Evolutionary conservation across 23 red algal genomes (phyloP), one percentile per base, ranked within the genome.

Genomic region (Cyanidioschyzon merolae): DNA sequence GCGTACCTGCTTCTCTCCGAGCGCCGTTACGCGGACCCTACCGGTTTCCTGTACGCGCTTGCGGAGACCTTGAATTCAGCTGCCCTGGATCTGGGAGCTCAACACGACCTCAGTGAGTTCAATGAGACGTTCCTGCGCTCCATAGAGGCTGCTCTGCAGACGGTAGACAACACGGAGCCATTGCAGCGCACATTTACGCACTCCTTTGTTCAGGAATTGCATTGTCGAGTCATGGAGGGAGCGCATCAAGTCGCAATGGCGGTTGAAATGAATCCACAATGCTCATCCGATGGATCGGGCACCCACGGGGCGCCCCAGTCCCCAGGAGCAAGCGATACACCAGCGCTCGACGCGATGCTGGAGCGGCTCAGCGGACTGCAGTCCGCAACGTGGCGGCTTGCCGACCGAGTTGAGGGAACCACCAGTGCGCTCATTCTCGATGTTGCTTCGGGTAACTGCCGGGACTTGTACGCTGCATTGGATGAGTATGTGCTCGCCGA

Each of bases 21-120:
- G 75, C 80, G 76, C 27, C 84, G 34, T n/a, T 84, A 83, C 59
- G 88, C 78, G 3, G 92, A 96, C 75, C 92, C 92, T 0, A 68
- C 81, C 38, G 32, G 71, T n/a, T 76, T 85, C 17, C 75, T 87
- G 1, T 63, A 83, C 21, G 76, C 92, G 1, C 87, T 96, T 76
- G 79, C 79, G 40, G 75, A 83, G 50, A 50, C 79, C 1, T 45
- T 58, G 24, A 29, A 88, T 59, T 84, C 81, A n/a, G 45, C 80
- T 27, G 84, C 68, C 1, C 79, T 90, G 39, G 86, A 88, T 31
- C 87, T 96, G 74, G 92, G 92, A 16, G 83, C 74, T 0, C 92
- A 96, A 40, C 88, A 96, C 58, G 92, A 96, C 71, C 87, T 83
- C 2, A 90, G 82, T 1, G 92, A 96, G 74, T 96, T 91, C 80